Conservation (phyloP, 306 rosid species). For the Delonix regia region DNA sequence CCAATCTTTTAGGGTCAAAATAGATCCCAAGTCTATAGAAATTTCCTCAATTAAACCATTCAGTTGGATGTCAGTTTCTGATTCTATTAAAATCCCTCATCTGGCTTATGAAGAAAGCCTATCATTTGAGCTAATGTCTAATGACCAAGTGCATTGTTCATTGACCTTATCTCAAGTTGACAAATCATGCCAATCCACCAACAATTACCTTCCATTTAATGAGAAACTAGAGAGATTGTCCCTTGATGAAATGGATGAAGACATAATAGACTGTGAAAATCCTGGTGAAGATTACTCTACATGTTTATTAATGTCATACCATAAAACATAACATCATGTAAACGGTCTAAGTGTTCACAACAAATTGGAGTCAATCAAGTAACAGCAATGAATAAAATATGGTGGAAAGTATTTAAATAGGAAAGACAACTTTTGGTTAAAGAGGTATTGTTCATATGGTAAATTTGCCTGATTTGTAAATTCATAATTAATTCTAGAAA, state of each 20-base stretch:
- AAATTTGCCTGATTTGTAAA: no score
- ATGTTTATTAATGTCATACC: no score
- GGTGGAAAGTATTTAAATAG: no score
- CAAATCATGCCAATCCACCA: slow-evolving; percentile 35
- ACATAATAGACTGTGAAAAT: slow-evolving; percentile 34
- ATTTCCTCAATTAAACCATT: slow-evolving; percentile 38
- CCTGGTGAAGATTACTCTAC: slow-evolving; percentile 61
- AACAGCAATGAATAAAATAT: no score
- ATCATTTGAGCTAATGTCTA: slow-evolving; percentile 21
- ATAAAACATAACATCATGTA: no score
- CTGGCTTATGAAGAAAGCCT: slow-evolving; percentile 24
- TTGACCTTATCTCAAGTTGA: slow-evolving; percentile 42
- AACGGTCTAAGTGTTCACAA: no score
- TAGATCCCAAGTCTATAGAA: no score
- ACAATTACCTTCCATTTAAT: slow-evolving; percentile 41
- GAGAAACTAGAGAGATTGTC: slow-evolving; percentile 51
- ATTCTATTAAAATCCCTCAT: slow-evolving; percentile 33
- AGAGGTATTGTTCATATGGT: no score
- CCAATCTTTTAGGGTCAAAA: slow-evolving; percentile 39
- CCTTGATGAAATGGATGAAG: slow-evolving; percentile 51
- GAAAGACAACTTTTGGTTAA: no score
- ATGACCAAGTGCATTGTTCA: slow-evolving; percentile 38
- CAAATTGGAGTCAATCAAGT: no score
- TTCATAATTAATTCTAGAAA: no score
- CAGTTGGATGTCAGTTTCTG: slow-evolving; percentile 39